Base-by-base conservation (phyloP, 2,329 filamentous ascomycete genomes). In the Sclerotinia sclerotiorum region DNA sequence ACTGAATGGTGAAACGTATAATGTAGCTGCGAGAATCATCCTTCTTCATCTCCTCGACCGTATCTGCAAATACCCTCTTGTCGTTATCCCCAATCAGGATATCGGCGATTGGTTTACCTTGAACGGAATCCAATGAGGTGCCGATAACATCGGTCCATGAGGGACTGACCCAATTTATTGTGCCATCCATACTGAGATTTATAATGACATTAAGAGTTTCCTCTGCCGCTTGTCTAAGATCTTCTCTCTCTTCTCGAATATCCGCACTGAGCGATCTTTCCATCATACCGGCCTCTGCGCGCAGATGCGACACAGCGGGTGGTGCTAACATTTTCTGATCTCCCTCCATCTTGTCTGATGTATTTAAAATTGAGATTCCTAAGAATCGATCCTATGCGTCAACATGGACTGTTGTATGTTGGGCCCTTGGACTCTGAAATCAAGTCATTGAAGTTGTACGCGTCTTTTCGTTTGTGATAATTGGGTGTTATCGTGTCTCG, bases 161-260 rank as follows among this genome's bases (percentile, higher is more conserved):
- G 17, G 94, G 92, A 78, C 94, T 98, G 75, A 97, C 94, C 92
- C 95, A 99, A 80, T 93, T 91, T 76, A 99, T 90, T 70, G 88
- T 90, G 72, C 93, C 93, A 77, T 97, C 91, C 68, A 98, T 85
- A 76, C 93, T 93, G 72, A 99, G 84, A 81, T 99, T 94, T 77
- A 99, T 86, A 78, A 99, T 97, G 72, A 97, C 92, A 80, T 98
- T 99, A 78, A 97, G 85, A 29, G 94, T 97, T 82, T 97, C 93
- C 81, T 98, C 94, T 63, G 94, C 95, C 52, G 94, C 95, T 82
- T 97, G 92, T 77, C 94, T 93, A 74, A 99, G 85, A 78, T 98
- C 94, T 78, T 97, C 91, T 71, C 94, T 88, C 82, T 98, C 93
- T 77, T 96, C 93, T 74, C 92, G 90, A 75, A 98, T 97, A 78